phyloP scores from a whole-genome alignment of 495 filamentous ascomycete species.

The Pseudoneurospora amorphoporcata region DNA sequence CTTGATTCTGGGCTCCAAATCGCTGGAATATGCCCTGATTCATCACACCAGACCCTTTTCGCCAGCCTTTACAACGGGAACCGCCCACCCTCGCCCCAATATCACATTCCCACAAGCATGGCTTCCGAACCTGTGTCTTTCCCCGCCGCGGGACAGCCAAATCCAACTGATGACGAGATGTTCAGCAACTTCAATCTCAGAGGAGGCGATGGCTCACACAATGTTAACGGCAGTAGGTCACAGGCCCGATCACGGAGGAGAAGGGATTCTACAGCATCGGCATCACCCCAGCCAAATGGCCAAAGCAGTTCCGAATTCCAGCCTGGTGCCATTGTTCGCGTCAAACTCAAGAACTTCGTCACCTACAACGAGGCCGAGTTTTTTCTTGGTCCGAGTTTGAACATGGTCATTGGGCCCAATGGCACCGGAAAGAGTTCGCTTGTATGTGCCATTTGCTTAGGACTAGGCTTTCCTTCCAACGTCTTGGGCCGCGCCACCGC shows the following conservation, averaged over 20 bases:
- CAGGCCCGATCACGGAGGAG: not conserved
- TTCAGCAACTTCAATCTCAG: not conserved
- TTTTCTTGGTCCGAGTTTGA: constrained; percentile 79
- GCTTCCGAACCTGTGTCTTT: not conserved
- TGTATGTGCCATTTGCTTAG: constrained; percentile 93
- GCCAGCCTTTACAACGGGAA: not conserved
- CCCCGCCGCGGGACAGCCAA: not conserved
- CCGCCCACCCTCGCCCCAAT: not conserved
- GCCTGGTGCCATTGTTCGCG: constrained; percentile 81
- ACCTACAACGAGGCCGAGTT: constrained; percentile 90
- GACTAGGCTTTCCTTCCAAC: constrained; percentile 73
- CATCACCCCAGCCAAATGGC: constrained; percentile 2
- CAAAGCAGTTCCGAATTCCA: constrained; percentile 35
- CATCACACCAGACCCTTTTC: not conserved
- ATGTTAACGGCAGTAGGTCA: not conserved
- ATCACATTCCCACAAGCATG: not conserved
- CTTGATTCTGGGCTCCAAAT: not conserved
- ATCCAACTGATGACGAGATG: not conserved
- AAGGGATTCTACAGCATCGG: not conserved
- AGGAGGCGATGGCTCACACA: not conserved
- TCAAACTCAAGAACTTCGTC: constrained; percentile 84
- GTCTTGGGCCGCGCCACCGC: constrained; percentile 83
- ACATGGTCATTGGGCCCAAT: constrained; percentile 98
- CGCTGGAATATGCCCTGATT: not conserved
- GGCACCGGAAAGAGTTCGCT: constrained; percentile 96